A percentile compares a stretch with the other conserved stretches of the same genome.
Conservation (phyloP, 108 stramenopile species). For the Chaetoceros muelleri region DNA sequence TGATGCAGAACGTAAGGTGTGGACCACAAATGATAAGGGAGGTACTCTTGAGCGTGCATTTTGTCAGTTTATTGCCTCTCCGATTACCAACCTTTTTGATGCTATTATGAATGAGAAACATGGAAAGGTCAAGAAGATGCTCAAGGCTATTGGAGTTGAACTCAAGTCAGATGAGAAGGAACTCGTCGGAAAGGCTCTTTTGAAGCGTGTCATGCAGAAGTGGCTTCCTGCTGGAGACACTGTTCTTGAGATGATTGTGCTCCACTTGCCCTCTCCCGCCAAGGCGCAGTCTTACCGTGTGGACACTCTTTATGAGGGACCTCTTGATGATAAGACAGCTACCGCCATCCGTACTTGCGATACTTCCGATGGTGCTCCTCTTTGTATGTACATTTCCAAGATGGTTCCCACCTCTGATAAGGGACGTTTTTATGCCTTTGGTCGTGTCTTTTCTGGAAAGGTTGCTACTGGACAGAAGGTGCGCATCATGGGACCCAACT, state of each 20-base stretch:
- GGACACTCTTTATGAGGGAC: constrained; percentile 96
- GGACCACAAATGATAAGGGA: constrained; percentile 84
- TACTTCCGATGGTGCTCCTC: constrained; percentile 87
- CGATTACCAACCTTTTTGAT: constrained; percentile 97
- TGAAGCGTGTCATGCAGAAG: constrained; percentile 99
- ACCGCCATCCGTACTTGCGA: constrained; percentile 97
- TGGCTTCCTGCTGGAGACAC: constrained; percentile 99
- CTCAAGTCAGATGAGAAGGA: constrained; percentile 95
- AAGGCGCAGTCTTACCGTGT: constrained; percentile 97
- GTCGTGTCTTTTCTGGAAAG: constrained; percentile 99
- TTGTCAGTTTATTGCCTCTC: constrained; percentile 98
- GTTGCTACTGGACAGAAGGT: constrained; percentile 99
- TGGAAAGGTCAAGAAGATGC: constrained; percentile 98
- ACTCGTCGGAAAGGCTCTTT: constrained; percentile 92
- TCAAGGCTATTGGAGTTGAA: constrained; percentile 96
- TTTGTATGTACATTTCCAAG: constrained; percentile 99
- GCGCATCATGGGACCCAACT: constrained; percentile 99
- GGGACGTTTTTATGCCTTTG: constrained; percentile 99
- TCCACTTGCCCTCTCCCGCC: constrained; percentile 97
- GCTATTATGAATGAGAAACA: constrained; percentile 98
- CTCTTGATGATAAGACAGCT: constrained; percentile 96
- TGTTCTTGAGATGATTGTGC: constrained; percentile 99
- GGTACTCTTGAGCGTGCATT: constrained; percentile 95
- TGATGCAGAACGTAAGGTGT: constrained; percentile 87
- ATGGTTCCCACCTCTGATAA: constrained; percentile 99